Percentiles rank a stretch among this genome's conserved stretches.
These are phyloP conservation scores for Triangularia verruculosa DNA, from an alignment of 2,329 filamentous ascomycete species.

Conservation along the genomic window DNA sequence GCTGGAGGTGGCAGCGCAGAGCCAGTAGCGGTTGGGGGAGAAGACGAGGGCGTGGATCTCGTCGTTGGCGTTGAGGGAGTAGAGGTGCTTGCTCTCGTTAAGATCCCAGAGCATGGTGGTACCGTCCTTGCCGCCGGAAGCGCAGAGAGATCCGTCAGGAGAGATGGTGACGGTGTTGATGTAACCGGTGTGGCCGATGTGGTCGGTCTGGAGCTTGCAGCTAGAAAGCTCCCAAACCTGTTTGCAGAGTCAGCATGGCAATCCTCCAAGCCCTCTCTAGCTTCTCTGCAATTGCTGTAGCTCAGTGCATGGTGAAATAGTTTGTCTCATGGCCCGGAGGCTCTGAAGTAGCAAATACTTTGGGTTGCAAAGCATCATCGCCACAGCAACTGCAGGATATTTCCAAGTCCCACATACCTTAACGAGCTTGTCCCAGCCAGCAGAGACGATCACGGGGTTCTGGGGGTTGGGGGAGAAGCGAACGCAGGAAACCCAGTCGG, in stretches of 20 bases:
- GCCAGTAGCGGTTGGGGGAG: slow-evolving; percentile 99
- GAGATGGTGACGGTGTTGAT: slow-evolving; percentile 99
- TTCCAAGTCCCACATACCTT: slow-evolving; percentile 70
- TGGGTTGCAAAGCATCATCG: slow-evolving; percentile 84
- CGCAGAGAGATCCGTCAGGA: slow-evolving; percentile 97
- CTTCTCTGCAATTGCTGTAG: slow-evolving; percentile 26
- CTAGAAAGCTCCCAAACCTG: slow-evolving; percentile 99
- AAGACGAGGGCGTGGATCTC: slow-evolving; percentile 99
- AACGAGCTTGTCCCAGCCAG: slow-evolving; percentile 99
- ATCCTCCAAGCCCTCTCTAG: background rate
- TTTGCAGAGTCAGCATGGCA: slow-evolving; percentile 10
- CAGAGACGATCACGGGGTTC: slow-evolving; percentile 98
- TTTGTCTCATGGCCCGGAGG: slow-evolving; percentile 93
- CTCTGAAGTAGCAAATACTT: slow-evolving; percentile 99
- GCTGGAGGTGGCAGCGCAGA: slow-evolving; percentile 94
- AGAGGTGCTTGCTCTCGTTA: slow-evolving; percentile 99
- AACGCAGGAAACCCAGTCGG: slow-evolving; percentile 99
- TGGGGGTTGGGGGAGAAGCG: slow-evolving; percentile 99
- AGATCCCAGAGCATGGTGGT: slow-evolving; percentile 99
- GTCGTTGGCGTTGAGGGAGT: slow-evolving; percentile 98
- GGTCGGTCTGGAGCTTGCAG: slow-evolving; percentile 99
- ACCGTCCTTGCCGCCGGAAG: slow-evolving; percentile 98
- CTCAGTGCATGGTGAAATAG: slow-evolving; percentile 75
- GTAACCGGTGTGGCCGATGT: slow-evolving; percentile 99
- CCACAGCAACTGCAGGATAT: slow-evolving; percentile 34